Evolutionary conservation across 129 eudicot genomes (phyloP).

Genomic region (Flaveria robusta): DNA sequence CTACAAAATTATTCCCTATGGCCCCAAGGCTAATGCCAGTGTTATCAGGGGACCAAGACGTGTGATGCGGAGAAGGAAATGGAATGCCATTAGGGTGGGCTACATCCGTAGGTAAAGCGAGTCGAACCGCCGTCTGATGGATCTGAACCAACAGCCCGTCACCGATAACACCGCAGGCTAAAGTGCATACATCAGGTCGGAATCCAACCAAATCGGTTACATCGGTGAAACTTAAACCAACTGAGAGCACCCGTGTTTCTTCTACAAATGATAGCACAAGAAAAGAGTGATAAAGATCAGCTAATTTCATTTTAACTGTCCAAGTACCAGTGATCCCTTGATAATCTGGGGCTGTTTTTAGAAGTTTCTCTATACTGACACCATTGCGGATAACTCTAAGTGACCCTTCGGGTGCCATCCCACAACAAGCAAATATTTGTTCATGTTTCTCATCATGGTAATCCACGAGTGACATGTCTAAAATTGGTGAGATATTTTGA

Average conservation of each 20-base stretch:
- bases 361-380: constrained; percentile 68
- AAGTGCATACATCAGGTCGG: constrained; percentile 87
- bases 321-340: constrained; percentile 91
- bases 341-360: constrained; percentile 84
- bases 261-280: constrained; percentile 93
- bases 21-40: constrained; percentile 80
- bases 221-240: constrained; percentile 90
- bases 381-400: constrained; percentile 86
- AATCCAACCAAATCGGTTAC: constrained; percentile 93
- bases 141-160: constrained; percentile 78
- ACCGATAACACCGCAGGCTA: constrained; percentile 85
- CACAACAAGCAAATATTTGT: constrained; percentile 97
- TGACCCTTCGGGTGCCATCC: constrained; percentile 92
- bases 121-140: constrained; percentile 70
- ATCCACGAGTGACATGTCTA: constrained; percentile 84
- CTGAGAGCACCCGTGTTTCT: constrained; percentile 94
- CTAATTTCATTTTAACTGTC: constrained; percentile 71
- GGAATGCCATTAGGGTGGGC: constrained; percentile 71
- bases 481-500: constrained; percentile 90
- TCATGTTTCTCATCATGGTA: constrained; percentile 84
- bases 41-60: constrained; percentile 81
- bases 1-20: constrained; percentile 60
- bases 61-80: constrained; percentile 56
- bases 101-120: constrained; percentile 59
- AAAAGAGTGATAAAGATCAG: constrained; percentile 76